Percentiles rank a stretch among this genome's conserved stretches.
Conservation (phyloP, 352 stramenopile genomes). For the Pythium apleroticum region DNA sequence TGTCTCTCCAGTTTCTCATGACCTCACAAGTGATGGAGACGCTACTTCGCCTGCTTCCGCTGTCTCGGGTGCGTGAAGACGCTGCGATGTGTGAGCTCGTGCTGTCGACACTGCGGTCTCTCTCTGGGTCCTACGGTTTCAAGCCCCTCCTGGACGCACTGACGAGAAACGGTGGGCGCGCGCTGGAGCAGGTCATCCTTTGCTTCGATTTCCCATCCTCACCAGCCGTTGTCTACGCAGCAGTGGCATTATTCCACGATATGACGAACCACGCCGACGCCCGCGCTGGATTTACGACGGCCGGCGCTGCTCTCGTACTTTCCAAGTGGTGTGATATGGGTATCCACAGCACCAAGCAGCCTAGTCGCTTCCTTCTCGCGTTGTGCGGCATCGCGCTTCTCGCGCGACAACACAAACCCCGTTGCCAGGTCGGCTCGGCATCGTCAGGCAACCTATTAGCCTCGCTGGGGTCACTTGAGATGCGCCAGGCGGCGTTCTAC, state of each 20-base stretch:
- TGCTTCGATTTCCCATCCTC: conserved; percentile 41
- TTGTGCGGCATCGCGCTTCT: conserved; percentile 52
- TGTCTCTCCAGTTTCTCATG: conserved; percentile 16
- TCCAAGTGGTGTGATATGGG: conserved; percentile 39
- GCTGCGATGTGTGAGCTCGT: conserved; percentile 36
- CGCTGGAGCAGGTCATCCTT: conserved; percentile 43
- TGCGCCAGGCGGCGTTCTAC: conserved; percentile 48
- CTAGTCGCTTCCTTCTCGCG: conserved; percentile 41
- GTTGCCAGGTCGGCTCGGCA: not conserved
- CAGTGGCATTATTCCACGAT: conserved; percentile 59
- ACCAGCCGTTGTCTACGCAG: conserved; percentile 33
- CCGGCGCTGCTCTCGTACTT: conserved; percentile 51
- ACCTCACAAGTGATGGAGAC: conserved; percentile 22
- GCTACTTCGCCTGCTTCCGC: conserved; percentile 20
- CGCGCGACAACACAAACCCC: conserved; percentile 39
- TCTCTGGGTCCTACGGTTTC: conserved; percentile 54
- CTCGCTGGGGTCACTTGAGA: conserved; percentile 31
- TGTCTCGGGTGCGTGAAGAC: conserved; percentile 11
- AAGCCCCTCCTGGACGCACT: conserved; percentile 50
- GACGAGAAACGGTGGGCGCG: conserved; percentile 51
- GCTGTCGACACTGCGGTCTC: conserved; percentile 38
- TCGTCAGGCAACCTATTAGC: conserved; percentile 28
- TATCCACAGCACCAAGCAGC: conserved; percentile 31
- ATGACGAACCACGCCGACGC: conserved; percentile 53
- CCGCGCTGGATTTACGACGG: conserved; percentile 59